phyloP scores from a whole-genome alignment of 257 asterid species.

The Verbena officinalis region DNA sequence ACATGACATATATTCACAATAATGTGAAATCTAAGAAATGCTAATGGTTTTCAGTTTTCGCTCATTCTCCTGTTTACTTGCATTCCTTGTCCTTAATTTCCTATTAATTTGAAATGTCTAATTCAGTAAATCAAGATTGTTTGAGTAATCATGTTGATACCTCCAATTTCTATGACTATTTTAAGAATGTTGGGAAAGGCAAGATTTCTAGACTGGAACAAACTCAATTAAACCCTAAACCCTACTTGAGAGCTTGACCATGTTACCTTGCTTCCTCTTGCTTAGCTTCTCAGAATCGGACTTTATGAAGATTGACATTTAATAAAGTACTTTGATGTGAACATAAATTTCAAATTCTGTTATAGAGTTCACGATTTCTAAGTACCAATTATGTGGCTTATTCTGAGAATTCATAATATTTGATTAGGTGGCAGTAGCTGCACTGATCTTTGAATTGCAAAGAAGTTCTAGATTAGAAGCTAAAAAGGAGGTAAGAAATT shows the following conservation, averaged over 20 bases:
- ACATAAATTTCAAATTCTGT: not conserved
- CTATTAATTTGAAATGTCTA: no score
- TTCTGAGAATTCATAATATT: conserved; percentile 12
- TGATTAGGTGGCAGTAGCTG: conserved; percentile 86
- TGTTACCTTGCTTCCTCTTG: no score
- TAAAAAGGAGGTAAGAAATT: conserved; percentile 89
- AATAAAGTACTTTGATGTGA: not conserved
- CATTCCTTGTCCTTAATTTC: not conserved
- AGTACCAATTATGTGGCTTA: no score
- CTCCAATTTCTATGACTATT: not conserved
- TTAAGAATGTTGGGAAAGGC: not conserved
- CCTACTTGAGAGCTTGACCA: no score
- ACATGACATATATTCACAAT: not conserved
- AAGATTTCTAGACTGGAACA: no score
- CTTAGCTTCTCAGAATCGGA: no score
- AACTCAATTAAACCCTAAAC: no score
- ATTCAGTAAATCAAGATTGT: no score
- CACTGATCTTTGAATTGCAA: conserved; percentile 83
- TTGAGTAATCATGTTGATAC: not conserved
- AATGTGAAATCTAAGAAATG: not conserved
- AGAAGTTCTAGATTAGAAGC: conserved; percentile 93
- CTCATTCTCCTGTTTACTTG: conserved; percentile 1
- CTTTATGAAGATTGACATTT: conserved; percentile 8
- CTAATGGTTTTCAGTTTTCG: not conserved
- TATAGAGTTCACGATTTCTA: no score